Evolutionary conservation across 768 basidiomycete genomes (phyloP).

Genomic region (Lyophyllum shimeji): DNA sequence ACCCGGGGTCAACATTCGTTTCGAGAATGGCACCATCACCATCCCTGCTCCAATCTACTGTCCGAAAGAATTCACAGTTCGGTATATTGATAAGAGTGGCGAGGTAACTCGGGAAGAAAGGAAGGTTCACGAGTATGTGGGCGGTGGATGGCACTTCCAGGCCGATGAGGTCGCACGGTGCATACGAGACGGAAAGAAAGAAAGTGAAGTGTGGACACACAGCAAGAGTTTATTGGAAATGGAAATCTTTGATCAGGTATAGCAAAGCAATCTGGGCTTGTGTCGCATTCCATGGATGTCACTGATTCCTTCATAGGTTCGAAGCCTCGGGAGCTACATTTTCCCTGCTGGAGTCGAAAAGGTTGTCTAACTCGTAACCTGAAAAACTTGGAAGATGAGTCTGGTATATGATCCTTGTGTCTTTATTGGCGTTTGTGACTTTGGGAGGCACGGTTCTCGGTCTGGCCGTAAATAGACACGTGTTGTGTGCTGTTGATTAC

Average conservation of each 20-base stretch:
- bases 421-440: too few relatives aligned
- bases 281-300: neutral
- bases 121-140: slow-evolving; percentile 55
- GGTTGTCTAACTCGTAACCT: slow-evolving; percentile 23
- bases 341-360: slow-evolving; percentile 67
- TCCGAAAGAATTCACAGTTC: slow-evolving; percentile 64
- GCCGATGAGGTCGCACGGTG: slow-evolving; percentile 88
- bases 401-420: too few relatives aligned
- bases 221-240: slow-evolving; percentile 81
- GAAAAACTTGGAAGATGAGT: neutral
- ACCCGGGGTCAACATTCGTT: slow-evolving; percentile 68
- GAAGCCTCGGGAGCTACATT: slow-evolving; percentile 64
- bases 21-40: slow-evolving; percentile 68
- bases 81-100: slow-evolving; percentile 52
- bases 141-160: slow-evolving; percentile 80
- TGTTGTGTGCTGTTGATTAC: neutral
- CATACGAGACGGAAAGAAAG: slow-evolving; percentile 66
- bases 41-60: slow-evolving; percentile 67
- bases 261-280: slow-evolving; percentile 14
- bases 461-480: neutral
- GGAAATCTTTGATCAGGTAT: slow-evolving; percentile 85
- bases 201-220: slow-evolving; percentile 76
- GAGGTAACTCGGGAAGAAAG: slow-evolving; percentile 57
- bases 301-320: slow-evolving; percentile 40
- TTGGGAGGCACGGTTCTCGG: too few relatives aligned